phyloP scores from a whole-genome alignment of 2,329 filamentous ascomycete species.

The Cladobotryum protrusum region DNA sequence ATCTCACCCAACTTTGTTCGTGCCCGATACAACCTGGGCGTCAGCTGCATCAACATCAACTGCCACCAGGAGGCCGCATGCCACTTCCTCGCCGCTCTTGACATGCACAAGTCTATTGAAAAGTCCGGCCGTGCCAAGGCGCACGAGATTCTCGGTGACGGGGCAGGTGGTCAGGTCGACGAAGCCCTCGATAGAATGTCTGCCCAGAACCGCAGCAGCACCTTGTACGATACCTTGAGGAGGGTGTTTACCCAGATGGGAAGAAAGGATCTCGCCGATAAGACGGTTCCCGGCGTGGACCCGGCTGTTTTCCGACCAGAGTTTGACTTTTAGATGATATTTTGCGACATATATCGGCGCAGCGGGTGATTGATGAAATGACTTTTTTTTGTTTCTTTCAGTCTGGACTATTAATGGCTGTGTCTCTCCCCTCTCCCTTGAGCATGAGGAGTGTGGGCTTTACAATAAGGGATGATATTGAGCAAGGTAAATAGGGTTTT shows the following conservation, averaged over 20 bases:
- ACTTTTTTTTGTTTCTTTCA: background rate
- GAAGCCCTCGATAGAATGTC: slow-evolving; percentile 80
- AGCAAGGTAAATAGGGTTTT: too few species aligned
- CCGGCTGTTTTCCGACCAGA: slow-evolving; percentile 82
- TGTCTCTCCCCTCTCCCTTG: background rate
- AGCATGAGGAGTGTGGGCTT: background rate
- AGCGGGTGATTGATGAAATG: background rate
- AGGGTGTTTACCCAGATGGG: slow-evolving; percentile 98
- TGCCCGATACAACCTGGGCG: slow-evolving; percentile 92
- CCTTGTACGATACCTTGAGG: slow-evolving; percentile 88
- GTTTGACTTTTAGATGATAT: slow-evolving; percentile 64
- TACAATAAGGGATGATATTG: background rate
- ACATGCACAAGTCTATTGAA: slow-evolving; percentile 94
- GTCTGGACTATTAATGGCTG: background rate
- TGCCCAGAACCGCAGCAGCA: slow-evolving; percentile 92
- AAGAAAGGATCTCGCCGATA: slow-evolving; percentile 76
- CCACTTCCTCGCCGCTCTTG: slow-evolving; percentile 83
- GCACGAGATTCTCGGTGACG: slow-evolving; percentile 67
- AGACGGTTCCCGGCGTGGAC: slow-evolving; percentile 84
- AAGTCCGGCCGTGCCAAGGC: slow-evolving; percentile 77
- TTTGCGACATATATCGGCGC: slow-evolving; percentile 3
- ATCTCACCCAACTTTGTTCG: slow-evolving; percentile 95
- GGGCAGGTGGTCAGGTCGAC: slow-evolving; percentile 44
- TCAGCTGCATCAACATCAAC: slow-evolving; percentile 95
- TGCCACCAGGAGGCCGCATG: slow-evolving; percentile 90